Evolutionary conservation across 1,284 basidiomycete genomes (phyloP).

Genomic region (Athelia psychrophila): DNA sequence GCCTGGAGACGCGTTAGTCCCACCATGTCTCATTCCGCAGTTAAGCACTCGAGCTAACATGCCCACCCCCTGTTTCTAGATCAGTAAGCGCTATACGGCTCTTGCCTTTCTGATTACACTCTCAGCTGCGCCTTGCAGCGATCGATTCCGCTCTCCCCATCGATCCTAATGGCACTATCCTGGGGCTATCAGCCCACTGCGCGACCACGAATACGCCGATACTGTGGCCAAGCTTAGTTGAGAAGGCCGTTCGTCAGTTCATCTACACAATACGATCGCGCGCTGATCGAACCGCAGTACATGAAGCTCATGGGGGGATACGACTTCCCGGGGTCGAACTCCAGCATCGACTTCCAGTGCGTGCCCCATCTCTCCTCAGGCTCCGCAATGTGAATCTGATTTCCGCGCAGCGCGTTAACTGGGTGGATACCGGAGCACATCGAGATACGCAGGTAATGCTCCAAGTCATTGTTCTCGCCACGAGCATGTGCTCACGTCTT

Average conservation of each 20-base stretch:
- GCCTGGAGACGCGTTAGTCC: conserved; percentile 60
- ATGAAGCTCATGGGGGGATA: conserved; percentile 90
- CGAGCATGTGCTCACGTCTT: too few relatives aligned
- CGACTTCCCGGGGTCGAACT: conserved; percentile 89
- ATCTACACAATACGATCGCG: conserved; percentile 6
- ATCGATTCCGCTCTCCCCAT: conserved; percentile 76
- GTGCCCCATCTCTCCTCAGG: conserved; percentile 17
- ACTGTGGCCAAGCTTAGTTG: conserved; percentile 78
- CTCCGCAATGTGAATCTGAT: conserved; percentile 7
- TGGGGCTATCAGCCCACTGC: conserved; percentile 60
- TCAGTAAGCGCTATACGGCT: conserved; percentile 28
- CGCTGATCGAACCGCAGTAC: conserved; percentile 47
- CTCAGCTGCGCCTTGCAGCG: conserved; percentile 31
- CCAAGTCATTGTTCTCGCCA: too few relatives aligned
- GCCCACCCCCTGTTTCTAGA: conserved; percentile 22
- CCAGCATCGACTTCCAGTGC: conserved; percentile 80
- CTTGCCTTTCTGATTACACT: background rate
- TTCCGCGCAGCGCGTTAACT: conserved; percentile 56
- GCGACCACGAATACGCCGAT: conserved; percentile 25
- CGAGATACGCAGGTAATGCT: conserved; percentile 58
- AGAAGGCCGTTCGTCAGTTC: conserved; percentile 69
- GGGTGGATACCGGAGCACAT: conserved; percentile 95
- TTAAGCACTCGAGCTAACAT: too few relatives aligned
- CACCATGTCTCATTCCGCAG: conserved; percentile 17
- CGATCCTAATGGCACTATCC: conserved; percentile 41